Base-by-base conservation (phyloP, 2,329 filamentous ascomycete genomes). In the Berkeleyomyces rouxiae region DNA sequence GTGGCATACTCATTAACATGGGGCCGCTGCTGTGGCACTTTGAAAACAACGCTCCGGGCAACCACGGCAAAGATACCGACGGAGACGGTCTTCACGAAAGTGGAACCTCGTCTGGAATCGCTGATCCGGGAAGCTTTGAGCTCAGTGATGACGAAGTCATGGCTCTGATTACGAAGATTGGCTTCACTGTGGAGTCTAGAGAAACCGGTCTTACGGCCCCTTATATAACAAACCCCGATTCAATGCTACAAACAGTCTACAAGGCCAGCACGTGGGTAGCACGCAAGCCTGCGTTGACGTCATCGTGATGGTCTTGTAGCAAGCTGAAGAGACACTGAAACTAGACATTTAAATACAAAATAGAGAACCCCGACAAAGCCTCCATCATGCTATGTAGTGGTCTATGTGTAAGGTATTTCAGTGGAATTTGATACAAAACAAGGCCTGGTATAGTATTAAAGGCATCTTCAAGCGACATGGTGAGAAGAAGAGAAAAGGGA, bases 11-110 rank as follows among this genome's bases (percentile, higher is more conserved):
- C 77, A 81, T 96, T 70, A 99, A 99, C 70, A 77, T 95, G 33
- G 93, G 93, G 0, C 93, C 93, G 0, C 74, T 99, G 62, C 77
- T 97, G 47, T 99, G 93, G 93, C 95, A 99, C 72, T 97, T 95
- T 71, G 90, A 95, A 71, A 86, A 90, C 67, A 81, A 85, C 49
- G 78, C 82, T 0, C 82, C 81, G 0, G 80, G 82, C 46, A 78
- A 80, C 67, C 76, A 82, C 69, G 76, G 80, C 10, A 74, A 77
- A 47, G 77, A 79, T 42, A 74, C 77, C 44, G 77, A 79, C 61
- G 76, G 75, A 37, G 78, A 80, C 59, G 76, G 75, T 39, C 77
- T 79, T 64, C 74, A 78, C 66, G 78, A 80, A 65, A 73, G 73
- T 40, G 74, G 72, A 61, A 75, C 72, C 64, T 78, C 77, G 13